A percentile compares a stretch with the other conserved stretches of the same genome.
Evolutionary conservation across 345 rosid genomes (phyloP).

Genomic region (Populus simonii): DNA sequence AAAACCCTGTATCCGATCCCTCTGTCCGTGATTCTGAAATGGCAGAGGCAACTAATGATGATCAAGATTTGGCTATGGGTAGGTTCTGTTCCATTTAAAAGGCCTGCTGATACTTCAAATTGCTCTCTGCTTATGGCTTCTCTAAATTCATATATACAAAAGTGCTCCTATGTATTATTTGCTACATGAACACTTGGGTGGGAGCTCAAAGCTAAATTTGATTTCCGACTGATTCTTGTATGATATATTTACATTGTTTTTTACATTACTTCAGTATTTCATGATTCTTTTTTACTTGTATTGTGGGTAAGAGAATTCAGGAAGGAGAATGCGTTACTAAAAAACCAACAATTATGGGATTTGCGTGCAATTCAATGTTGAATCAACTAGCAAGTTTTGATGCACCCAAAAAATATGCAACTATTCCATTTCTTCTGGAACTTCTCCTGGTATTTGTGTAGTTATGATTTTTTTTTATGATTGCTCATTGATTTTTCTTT

Average conservation of each 20-base stretch:
- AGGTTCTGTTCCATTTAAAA: conserved; percentile 12
- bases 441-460: neutral
- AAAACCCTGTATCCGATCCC: conserved; percentile 22
- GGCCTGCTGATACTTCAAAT: neutral
- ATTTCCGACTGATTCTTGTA: neutral
- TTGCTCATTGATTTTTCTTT: neutral
- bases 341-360: neutral
- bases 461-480: neutral
- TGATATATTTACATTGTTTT: neutral
- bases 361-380: neutral
- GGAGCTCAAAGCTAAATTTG: neutral
- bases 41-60: conserved; percentile 34
- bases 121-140: neutral
- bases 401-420: neutral
- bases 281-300: neutral
- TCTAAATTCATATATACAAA: neutral
- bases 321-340: neutral
- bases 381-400: neutral
- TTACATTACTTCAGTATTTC: neutral
- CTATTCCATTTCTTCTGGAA: neutral
- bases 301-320: neutral
- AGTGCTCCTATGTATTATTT: neutral
- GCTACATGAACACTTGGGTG: neutral
- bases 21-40: conserved; percentile 15
- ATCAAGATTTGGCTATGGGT: conserved; percentile 61